These are phyloP conservation scores for Lachnellula willkommii DNA, from an alignment of 2,329 filamentous ascomycete genomes.

Conservation along the genomic window DNA sequence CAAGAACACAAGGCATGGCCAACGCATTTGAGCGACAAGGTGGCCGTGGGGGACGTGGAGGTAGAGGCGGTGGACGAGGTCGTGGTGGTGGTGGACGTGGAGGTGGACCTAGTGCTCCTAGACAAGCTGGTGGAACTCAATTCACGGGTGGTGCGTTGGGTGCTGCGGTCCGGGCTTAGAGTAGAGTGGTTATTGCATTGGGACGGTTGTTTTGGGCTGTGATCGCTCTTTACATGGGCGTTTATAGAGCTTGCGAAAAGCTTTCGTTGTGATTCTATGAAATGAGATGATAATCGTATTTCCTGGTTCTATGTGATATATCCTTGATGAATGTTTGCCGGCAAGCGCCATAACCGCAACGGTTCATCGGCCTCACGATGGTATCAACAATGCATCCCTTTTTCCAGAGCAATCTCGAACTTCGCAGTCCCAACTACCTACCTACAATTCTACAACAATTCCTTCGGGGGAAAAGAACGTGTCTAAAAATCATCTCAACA, in stretches of 20 bases:
- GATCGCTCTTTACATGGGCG: slow-evolving; percentile 25
- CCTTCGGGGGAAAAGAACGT: too few relatives aligned
- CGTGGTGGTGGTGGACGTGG: slow-evolving; percentile 56
- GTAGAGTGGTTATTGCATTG: slow-evolving; percentile 29
- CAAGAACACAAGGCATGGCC: slow-evolving; percentile 89
- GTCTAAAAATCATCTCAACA: too few relatives aligned
- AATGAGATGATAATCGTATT: slow-evolving; percentile 2
- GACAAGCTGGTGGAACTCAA: slow-evolving; percentile 68
- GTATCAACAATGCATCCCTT: too few relatives aligned
- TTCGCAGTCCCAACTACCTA: too few relatives aligned
- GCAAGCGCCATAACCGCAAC: too few relatives aligned
- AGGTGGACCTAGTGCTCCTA: slow-evolving; percentile 52
- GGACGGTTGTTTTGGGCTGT: slow-evolving; percentile 27
- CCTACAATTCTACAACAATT: too few relatives aligned
- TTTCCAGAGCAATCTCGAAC: too few relatives aligned
- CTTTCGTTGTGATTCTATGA: slow-evolving; percentile 15
- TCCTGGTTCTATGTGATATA: neutral
- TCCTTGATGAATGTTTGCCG: too few relatives aligned
- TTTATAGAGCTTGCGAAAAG: slow-evolving; percentile 32
- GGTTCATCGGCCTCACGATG: too few relatives aligned
- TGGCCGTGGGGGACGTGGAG: slow-evolving; percentile 66
- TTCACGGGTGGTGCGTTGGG: slow-evolving; percentile 79
- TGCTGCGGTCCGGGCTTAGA: slow-evolving; percentile 57
- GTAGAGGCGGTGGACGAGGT: slow-evolving; percentile 57
- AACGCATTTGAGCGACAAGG: slow-evolving; percentile 94